Base-by-base conservation (phyloP, 306 rosid species). In the Malus orientalis region DNA sequence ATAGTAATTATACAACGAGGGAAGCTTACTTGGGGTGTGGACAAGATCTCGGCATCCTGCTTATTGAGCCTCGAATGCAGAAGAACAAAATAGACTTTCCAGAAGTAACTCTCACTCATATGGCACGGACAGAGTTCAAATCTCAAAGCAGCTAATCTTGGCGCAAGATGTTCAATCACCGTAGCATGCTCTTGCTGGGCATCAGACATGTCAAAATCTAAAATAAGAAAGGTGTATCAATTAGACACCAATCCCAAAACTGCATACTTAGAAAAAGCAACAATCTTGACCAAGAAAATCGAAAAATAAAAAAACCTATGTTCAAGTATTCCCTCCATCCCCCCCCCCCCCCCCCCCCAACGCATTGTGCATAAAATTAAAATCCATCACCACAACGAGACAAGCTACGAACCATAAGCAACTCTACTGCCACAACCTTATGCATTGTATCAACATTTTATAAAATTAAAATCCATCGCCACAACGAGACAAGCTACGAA, bases 1-100 rank as follows among this genome's bases (percentile, higher is more conserved):
- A 45, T 29, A 36, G 20, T 36, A 57, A 36, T n/a, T 1, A 27
- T 49, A 44, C 47, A 29, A 74, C 73, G 67, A 29, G 53, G 70
- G 69, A 76, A 67, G 73, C 83, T 79, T 71, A 92, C 99, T 96
- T 88, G 97, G 71, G 86, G 82, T 65, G 99, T 80, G 40, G 96
- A 92, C 83, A 95, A 88, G 82, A 85, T 36, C 79, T 78, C 97
- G 1, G 99, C 90, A 60, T 95, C 99, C 58, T 82, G 91, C 70
- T 95, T 95, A 70, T 87, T 86, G 25, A 95, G 93, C 81, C 99
- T 86, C 11, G 99, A 91, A 84, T 92, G 97, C 84, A 95, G 81
- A 81, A 95, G 97, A 65, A 95, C 98, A 42, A 95, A 95, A 79
- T 95, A 95, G 40, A 95, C 98, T 84, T 92, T 90, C 98, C 98